Base-by-base conservation (phyloP, 1,284 basidiomycete species). In the Ganoderma meredithae region DNA sequence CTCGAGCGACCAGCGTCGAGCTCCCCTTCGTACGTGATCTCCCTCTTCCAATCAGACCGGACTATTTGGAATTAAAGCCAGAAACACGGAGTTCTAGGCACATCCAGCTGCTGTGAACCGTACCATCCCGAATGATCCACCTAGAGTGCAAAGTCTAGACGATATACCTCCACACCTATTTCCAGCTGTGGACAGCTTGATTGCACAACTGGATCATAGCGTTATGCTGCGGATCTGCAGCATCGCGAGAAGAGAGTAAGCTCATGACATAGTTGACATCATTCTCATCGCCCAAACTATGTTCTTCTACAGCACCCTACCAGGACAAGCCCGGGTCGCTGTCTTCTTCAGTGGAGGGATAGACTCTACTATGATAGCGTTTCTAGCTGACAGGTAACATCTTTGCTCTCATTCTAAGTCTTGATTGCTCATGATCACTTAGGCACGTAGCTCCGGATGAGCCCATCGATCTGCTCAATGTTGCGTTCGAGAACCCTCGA, bases 271-370 rank as follows among this genome's bases (percentile, higher is more conserved):
- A 41, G 25, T 19, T 25, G 43, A 31, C 66, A 59, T 19, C 55
- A 9, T 27, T 10, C 33, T 27, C n/a, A 22, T 60, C 12, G 39
- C 12, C n/a, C 9, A 25, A 6, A 17, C 13, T 27, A 15, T 55
- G 31, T 55, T 17, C 27, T 17, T 7, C 17, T 33, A 43, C 64
- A 78, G 76, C 7, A 69, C 66, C 33, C 49, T 64, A 5, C 65
- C 74, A 63, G 81, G 81, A 2, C 77, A 83, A 59, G 86, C 94
- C 0, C 87, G 90, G 66, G 84, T 98, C 0, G 96, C 94, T 3
- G 84, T 99, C 8, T 85, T 99, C 5, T 99, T 99, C 79, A 98
- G 96, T 25, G 97, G 97, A 31, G 97, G 97, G 0, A 94, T 99
- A 41, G 97, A 99, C 77, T 99, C 93, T 19, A 92, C 96, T 0